A percentile compares a stretch with the other conserved stretches of the same genome.
phyloP scores from a whole-genome alignment of 2,329 filamentous ascomycete genomes.

The Botrytis aclada region DNA sequence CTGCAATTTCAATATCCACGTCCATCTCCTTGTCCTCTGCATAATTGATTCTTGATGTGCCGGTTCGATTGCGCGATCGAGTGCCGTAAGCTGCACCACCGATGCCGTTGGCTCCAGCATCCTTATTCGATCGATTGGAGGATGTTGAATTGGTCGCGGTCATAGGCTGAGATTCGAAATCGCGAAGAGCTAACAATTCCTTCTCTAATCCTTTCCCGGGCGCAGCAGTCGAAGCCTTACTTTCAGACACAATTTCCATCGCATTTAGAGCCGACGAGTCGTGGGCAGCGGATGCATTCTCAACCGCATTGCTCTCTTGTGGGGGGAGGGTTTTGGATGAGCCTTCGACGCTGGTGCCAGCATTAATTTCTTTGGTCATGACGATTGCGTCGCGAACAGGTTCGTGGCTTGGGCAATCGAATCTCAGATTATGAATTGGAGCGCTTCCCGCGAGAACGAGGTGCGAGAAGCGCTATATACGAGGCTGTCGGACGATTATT shows the following conservation, averaged over 20 bases:
- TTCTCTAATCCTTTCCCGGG: conserved; percentile 22
- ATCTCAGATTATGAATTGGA: conserved; percentile 24
- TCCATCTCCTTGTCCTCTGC: conserved; percentile 91
- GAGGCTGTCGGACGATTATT: conserved; percentile 35
- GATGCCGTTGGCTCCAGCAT: conserved; percentile 38
- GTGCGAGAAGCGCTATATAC: conserved; percentile 37
- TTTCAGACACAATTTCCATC: conserved; percentile 15
- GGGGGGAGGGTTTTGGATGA: conserved; percentile 24
- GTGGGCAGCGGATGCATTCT: conserved; percentile 20
- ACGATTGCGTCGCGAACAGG: conserved; percentile 19
- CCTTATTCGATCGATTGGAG: conserved; percentile 49
- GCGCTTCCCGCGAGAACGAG: conserved; percentile 35
- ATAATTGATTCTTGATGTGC: conserved; percentile 83
- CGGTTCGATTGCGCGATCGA: conserved; percentile 83
- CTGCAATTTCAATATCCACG: conserved; percentile 75
- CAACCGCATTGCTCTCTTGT: conserved; percentile 25
- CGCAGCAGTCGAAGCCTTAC: conserved; percentile 18
- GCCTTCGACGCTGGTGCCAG: conserved; percentile 31
- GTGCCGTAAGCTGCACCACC: conserved; percentile 68
- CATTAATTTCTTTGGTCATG: conserved; percentile 35
- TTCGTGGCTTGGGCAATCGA: conserved; percentile 13
- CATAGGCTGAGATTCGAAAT: conserved; percentile 45
- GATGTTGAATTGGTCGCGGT: conserved; percentile 47
- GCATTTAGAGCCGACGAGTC: conserved; percentile 22
- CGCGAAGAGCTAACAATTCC: conserved; percentile 22